Evolutionary conservation across 805 yeast species (phyloP), one percentile per base, ranked within the genome.

Genomic region (Saturnispora saitoi): DNA sequence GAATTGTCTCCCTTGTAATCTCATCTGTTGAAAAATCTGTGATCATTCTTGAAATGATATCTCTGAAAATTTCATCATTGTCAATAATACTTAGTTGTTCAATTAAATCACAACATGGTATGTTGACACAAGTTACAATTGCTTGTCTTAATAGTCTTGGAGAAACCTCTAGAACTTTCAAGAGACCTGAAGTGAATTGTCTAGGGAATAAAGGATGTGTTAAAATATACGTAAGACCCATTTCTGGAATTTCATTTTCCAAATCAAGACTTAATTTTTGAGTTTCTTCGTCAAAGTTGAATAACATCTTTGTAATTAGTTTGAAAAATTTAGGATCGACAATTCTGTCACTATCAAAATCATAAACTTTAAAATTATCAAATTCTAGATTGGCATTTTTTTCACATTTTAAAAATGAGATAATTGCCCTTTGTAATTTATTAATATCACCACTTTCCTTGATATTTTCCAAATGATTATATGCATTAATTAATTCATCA

Each of bases 131-230:
- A 0, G 93, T 81, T 12, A 82, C 85, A 44, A 88, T 76, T 1
- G 95, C 91, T 63, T 86, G 95, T 65, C 88, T 79, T 63, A 83
- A 73, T 49, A 89, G 71, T 51, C 84, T 76, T 32, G 87, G 81
- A 10, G 74, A 65, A 42, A 73, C 71, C 28, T 54, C 53, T 26
- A 87, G 68, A 36, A 66, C 69, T 14, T 70, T 59, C 40, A 91
- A 65, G 41, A 90, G 62, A 1, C 80, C 80, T 4, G 67, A 64
- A 9, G 86, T 70, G 51, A 72, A 75, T 17, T 71, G 67, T 14
- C 70, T 64, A 9, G 97, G 96, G 65, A 83, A 89, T 17, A 87
- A 67, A 15, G 96, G 96, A 67, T 91, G 95, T 2, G 96, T 85
- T 53, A 91, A 70, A 31, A 90, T 70, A 59, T 86, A 90, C 1